These are phyloP conservation scores for Gaeumannomyces sp. DNA, from an alignment of 2,329 filamentous ascomycete species.

Conservation along the genomic window DNA sequence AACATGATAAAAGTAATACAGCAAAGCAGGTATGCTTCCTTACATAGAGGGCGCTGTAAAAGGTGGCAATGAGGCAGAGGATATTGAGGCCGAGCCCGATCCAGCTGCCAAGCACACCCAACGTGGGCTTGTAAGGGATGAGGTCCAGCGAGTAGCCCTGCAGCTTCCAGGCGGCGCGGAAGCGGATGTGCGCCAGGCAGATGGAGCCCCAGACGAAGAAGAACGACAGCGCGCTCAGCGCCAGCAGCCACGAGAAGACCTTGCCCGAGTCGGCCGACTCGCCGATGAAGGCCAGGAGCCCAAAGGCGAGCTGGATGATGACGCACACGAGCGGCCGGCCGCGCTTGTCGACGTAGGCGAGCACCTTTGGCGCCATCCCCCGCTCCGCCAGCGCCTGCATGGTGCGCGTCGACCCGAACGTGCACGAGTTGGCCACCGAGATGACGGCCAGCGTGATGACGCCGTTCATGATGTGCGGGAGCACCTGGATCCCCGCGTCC, in stretches of 20 bases:
- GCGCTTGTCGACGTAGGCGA: slow-evolving; percentile 54
- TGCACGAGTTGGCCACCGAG: slow-evolving; percentile 45
- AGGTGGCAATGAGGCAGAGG: slow-evolving; percentile 64
- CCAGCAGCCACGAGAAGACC: slow-evolving; percentile 60
- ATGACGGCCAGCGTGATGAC: slow-evolving; percentile 47
- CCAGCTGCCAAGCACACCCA: slow-evolving; percentile 62
- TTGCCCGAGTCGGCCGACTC: slow-evolving; percentile 33
- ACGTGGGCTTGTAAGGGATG: slow-evolving; percentile 39
- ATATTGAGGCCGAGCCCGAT: slow-evolving; percentile 61
- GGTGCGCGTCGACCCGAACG: slow-evolving; percentile 44
- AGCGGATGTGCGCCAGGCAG: slow-evolving; percentile 59
- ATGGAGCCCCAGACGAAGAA: slow-evolving; percentile 73
- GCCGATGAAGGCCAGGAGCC: slow-evolving; percentile 53
- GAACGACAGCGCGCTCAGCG: slow-evolving; percentile 65
- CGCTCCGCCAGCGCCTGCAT: slow-evolving; percentile 43
- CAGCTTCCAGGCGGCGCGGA: slow-evolving; percentile 54
- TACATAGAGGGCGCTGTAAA: slow-evolving; percentile 60
- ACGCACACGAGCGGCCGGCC: slow-evolving; percentile 55
- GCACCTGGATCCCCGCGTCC: slow-evolving; percentile 41
- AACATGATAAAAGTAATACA: not conserved
- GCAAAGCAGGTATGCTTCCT: slow-evolving; percentile 17
- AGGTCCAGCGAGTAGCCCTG: slow-evolving; percentile 47
- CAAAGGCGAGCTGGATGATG: slow-evolving; percentile 46
- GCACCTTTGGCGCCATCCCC: slow-evolving; percentile 47
- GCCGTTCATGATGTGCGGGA: slow-evolving; percentile 48